A percentile compares a stretch with the other conserved stretches of the same genome.
These are phyloP conservation scores for Arxiozyma bovina DNA, from an alignment of 1,139 yeast genomes.

Conservation along the genomic window DNA sequence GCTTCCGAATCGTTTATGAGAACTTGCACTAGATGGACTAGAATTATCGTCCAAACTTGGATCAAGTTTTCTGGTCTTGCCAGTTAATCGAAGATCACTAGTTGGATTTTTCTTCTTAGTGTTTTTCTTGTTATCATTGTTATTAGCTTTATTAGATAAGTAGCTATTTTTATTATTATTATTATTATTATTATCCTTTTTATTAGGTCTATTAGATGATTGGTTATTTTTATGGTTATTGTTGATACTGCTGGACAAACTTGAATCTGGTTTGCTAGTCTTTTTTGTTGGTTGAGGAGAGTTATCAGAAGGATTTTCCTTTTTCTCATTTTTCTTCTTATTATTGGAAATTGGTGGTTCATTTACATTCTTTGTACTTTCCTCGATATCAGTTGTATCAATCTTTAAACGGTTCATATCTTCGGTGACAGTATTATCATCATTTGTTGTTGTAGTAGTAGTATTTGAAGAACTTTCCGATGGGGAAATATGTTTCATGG, in stretches of 20 bases:
- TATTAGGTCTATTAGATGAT: not conserved
- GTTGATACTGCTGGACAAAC: not conserved
- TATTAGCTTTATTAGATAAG: not conserved
- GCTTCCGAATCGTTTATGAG: not conserved
- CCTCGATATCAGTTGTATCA: constrained; percentile 7
- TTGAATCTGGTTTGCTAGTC: not conserved
- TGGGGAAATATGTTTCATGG: constrained; percentile 9
- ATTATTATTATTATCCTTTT: constrained; percentile 4
- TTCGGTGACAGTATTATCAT: constrained; percentile 9
- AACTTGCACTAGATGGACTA: not conserved
- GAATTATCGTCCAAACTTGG: constrained; percentile 2
- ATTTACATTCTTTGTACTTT: constrained; percentile 1
- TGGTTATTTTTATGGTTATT: not conserved
- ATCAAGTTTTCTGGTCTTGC: not conserved
- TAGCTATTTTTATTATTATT: not conserved
- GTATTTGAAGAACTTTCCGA: not conserved
- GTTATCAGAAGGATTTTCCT: not conserved
- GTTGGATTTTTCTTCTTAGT: too few species aligned
- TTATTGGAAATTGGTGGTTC: not conserved
- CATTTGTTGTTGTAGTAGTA: not conserved
- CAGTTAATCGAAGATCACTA: not conserved
- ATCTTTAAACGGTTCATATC: constrained; percentile 11
- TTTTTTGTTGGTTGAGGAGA: not conserved
- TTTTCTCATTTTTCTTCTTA: constrained; percentile 1
- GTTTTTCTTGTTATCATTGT: not conserved